phyloP scores from a whole-genome alignment of 139 green algal species.

The Diplosphaera chodatii region DNA sequence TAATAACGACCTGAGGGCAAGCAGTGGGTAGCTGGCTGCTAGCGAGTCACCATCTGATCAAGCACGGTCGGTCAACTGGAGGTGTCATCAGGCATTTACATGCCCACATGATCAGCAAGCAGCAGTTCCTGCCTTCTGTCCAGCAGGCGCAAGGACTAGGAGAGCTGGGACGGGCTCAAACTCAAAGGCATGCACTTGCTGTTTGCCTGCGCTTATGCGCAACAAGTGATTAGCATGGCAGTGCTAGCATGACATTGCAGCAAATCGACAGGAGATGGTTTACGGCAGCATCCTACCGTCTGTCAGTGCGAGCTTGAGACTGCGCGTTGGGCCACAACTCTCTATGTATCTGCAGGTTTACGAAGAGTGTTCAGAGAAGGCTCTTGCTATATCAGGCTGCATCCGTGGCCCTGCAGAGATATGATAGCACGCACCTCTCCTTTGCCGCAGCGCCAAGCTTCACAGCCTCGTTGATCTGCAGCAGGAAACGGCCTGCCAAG shows the following conservation, averaged over 20 bases:
- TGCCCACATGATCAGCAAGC: no score
- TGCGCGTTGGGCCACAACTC: conserved; percentile 16
- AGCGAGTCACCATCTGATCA: neutral
- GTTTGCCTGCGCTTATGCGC: conserved; percentile 25
- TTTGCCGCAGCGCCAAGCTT: conserved; percentile 49
- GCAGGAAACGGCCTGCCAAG: conserved; percentile 48
- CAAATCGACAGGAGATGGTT: no score
- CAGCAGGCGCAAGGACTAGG: conserved; percentile 10
- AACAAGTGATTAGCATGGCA: neutral
- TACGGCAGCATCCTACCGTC: conserved; percentile 55
- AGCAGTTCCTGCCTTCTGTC: conserved; percentile 17
- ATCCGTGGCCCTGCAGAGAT: no score
- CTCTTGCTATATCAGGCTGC: no score
- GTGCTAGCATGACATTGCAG: no score
- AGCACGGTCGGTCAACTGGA: no score
- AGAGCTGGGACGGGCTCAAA: conserved; percentile 23
- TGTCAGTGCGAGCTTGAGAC: conserved; percentile 62
- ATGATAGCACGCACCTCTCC: conserved; percentile 36
- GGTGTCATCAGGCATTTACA: no score
- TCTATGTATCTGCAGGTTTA: conserved; percentile 30
- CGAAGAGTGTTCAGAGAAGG: no score
- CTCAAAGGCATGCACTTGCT: conserved; percentile 40
- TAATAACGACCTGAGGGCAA: conserved; percentile 46
- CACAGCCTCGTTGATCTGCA: conserved; percentile 70
- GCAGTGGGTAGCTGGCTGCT: neutral